Conservation (phyloP, 768 basidiomycete genomes). For the Auriculariales sp. region DNA sequence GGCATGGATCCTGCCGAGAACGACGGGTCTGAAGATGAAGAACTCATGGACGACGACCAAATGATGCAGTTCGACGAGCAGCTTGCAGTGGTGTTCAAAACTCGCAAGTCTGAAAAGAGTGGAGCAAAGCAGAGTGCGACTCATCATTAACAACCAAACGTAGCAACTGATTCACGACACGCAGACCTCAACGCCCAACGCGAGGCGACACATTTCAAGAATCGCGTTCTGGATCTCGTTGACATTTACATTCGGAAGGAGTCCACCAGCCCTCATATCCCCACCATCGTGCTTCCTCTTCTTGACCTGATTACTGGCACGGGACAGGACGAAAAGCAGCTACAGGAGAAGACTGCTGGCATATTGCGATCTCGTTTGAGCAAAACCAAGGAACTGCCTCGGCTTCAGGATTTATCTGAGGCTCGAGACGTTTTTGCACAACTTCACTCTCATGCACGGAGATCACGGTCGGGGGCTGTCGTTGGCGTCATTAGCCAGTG, state of each 20-base stretch:
- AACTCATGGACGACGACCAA: conserved; percentile 88
- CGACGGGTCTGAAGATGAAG: conserved; percentile 28
- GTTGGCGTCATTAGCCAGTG: conserved; percentile 52
- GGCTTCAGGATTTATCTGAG: conserved; percentile 28
- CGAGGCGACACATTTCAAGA: conserved; percentile 92
- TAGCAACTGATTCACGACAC: background rate
- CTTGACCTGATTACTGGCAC: conserved; percentile 56
- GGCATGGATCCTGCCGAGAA: background rate
- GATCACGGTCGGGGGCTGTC: conserved; percentile 43
- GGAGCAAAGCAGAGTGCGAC: conserved; percentile 40
- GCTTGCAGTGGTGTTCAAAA: conserved; percentile 73
- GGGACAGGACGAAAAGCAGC: conserved; percentile 65
- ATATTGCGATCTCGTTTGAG: conserved; percentile 60
- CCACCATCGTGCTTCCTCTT: conserved; percentile 61
- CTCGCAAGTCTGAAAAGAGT: conserved; percentile 45
- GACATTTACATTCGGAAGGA: conserved; percentile 73
- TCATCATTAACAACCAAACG: conserved; percentile 1
- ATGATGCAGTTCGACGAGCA: conserved; percentile 96
- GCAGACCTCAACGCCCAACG: conserved; percentile 56
- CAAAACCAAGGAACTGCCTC: conserved; percentile 57
- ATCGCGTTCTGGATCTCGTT: conserved; percentile 87
- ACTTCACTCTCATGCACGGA: conserved; percentile 61
- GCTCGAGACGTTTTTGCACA: conserved; percentile 35
- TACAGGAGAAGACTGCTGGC: conserved; percentile 77
- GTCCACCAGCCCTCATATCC: conserved; percentile 50